Evolutionary conservation across 1,284 basidiomycete species (phyloP).

Genomic region (Pseudozyma sp.): DNA sequence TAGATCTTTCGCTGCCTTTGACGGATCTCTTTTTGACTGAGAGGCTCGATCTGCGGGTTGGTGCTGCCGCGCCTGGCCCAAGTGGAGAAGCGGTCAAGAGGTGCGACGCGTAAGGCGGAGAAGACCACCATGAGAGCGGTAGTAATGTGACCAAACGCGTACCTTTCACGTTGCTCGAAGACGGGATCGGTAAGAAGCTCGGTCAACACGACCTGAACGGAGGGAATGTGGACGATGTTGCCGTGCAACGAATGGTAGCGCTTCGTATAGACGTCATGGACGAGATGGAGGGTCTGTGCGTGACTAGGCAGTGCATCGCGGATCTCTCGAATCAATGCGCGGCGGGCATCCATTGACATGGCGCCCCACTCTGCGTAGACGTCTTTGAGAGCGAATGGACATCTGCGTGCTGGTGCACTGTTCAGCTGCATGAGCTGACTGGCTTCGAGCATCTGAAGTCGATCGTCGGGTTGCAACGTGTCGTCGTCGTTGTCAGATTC

Average conservation of each 20-base stretch:
- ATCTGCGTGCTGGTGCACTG: slow-evolving; percentile 26
- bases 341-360: slow-evolving; percentile 20
- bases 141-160: slow-evolving; percentile 30
- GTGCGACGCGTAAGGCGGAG: slow-evolving; percentile 24
- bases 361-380: slow-evolving; percentile 36
- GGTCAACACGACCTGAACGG: slow-evolving; percentile 24
- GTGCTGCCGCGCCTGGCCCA: slow-evolving; percentile 15
- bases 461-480: slow-evolving; percentile 12
- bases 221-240: slow-evolving; percentile 30
- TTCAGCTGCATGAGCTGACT: slow-evolving; percentile 21
- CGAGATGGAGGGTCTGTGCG: slow-evolving; percentile 21
- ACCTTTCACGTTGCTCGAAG: slow-evolving; percentile 32
- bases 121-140: slow-evolving; percentile 42
- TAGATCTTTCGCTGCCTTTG: slow-evolving; percentile 31
- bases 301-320: slow-evolving; percentile 22
- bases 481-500: slow-evolving; percentile 16
- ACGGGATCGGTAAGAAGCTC: slow-evolving; percentile 27
- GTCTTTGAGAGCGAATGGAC: slow-evolving; percentile 46
- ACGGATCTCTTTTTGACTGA: slow-evolving; percentile 30
- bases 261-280: slow-evolving; percentile 35
- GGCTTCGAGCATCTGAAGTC: slow-evolving; percentile 23
- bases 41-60: slow-evolving; percentile 12
- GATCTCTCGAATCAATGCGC: slow-evolving; percentile 17
- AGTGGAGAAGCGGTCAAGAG: slow-evolving; percentile 27
- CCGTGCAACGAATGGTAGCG: slow-evolving; percentile 35